Evolutionary conservation across 257 asterid species (phyloP).

Genomic region (Craterostigma plantagineum): DNA sequence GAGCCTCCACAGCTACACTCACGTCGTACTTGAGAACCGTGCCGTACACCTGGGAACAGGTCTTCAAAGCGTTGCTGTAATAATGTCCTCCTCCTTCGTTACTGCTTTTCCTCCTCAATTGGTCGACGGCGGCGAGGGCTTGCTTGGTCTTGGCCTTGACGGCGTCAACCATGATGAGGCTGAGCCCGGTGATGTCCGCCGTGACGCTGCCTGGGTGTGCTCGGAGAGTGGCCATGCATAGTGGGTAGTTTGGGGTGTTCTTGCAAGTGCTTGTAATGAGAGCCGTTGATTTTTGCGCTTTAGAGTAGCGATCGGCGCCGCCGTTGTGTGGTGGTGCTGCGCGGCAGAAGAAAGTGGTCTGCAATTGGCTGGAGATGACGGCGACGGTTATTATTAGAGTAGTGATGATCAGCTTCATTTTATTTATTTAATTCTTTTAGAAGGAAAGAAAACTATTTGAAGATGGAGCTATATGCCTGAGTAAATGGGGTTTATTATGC

Average conservation of each 20-base stretch:
- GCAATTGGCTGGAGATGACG: too few species aligned
- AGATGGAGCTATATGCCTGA: too few species aligned
- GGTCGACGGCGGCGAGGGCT: constrained; percentile 7
- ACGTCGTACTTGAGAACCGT: constrained; percentile 20
- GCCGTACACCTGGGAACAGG: constrained; percentile 14
- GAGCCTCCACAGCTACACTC: constrained; percentile 23
- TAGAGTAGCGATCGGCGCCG: too few species aligned
- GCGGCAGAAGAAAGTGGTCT: too few species aligned
- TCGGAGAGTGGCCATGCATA: constrained; percentile 20
- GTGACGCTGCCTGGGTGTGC: constrained; percentile 9
- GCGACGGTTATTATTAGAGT: too few species aligned
- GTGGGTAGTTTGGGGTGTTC: constrained; percentile 42
- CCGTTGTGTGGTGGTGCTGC: too few species aligned
- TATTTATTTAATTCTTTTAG: too few species aligned
- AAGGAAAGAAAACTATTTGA: too few species aligned
- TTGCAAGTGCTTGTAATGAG: constrained; percentile 27
- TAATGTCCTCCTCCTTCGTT: too few species aligned
- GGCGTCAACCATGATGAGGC: constrained; percentile 21
- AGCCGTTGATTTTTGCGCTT: too few species aligned
- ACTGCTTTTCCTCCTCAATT: constrained; percentile 8
- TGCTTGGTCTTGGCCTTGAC: constrained; percentile 14
- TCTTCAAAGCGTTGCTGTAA: constrained; percentile 6
- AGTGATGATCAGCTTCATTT: too few species aligned
- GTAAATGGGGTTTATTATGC: too few species aligned
- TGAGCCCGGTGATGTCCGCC: constrained; percentile 20